phyloP scores from a whole-genome alignment of 75 land plant species.

The Cupressus sempervirens region DNA sequence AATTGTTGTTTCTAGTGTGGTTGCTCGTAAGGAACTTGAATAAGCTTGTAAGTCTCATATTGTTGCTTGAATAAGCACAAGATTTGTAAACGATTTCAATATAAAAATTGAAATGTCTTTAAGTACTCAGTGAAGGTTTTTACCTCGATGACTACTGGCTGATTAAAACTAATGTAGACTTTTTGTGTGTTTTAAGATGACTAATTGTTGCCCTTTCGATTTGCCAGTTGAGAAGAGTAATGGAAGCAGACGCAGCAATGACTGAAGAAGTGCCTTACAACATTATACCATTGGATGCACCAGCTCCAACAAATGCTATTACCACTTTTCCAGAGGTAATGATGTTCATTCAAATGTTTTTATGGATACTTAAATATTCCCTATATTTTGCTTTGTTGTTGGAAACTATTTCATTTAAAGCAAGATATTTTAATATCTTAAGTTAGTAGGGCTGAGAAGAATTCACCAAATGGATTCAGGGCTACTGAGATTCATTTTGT shows the following conservation, averaged over 20 bases:
- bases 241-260: slow-evolving; percentile 88
- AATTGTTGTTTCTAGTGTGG: no score
- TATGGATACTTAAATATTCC: background rate
- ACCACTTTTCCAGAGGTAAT: slow-evolving; percentile 76
- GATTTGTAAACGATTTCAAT: no score
- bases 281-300: slow-evolving; percentile 86
- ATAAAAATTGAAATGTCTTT: background rate
- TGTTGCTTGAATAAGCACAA: no score
- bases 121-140: background rate
- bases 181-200: background rate
- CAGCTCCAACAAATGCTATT: slow-evolving; percentile 67
- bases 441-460: background rate
- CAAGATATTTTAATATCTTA: background rate
- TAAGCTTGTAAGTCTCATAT: no score
- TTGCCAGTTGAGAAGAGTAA: slow-evolving; percentile 64
- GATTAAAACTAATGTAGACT: background rate
- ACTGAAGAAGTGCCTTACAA: slow-evolving; percentile 80
- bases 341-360: background rate
- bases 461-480: background rate
- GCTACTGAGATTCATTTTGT: background rate
- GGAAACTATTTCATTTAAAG: background rate
- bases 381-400: background rate
- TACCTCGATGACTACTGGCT: background rate
- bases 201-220: background rate
- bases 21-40: no score